These are phyloP conservation scores for Metroxylon sagu DNA, from an alignment of 176 grass and related monocot species.

Conservation along the genomic window DNA sequence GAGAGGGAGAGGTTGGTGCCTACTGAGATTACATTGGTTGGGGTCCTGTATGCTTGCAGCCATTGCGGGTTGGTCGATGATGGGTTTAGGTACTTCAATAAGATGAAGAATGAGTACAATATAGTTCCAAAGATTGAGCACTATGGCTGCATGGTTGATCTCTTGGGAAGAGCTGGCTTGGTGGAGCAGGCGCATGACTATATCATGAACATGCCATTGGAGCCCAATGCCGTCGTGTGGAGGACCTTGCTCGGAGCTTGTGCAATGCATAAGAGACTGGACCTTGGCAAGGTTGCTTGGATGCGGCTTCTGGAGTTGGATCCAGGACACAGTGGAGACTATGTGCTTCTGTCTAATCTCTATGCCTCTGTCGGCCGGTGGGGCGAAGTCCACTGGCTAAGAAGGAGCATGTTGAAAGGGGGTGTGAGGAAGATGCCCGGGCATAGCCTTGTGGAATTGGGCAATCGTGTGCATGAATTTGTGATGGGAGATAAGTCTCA, in stretches of 20 bases:
- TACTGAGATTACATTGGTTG: slow-evolving; percentile 72
- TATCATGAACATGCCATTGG: slow-evolving; percentile 54
- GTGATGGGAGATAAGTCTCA: slow-evolving; percentile 78
- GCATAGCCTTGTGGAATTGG: slow-evolving; percentile 51
- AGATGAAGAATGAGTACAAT: slow-evolving; percentile 45
- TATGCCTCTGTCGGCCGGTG: slow-evolving; percentile 64
- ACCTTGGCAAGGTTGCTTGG: slow-evolving; percentile 60
- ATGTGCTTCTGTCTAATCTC: slow-evolving; percentile 78
- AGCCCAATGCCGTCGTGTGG: slow-evolving; percentile 67
- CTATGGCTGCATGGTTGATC: slow-evolving; percentile 79
- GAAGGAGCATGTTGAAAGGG: slow-evolving; percentile 45
- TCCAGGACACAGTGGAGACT: slow-evolving; percentile 66
- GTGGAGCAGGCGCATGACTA: slow-evolving; percentile 69
- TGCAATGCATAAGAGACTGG: slow-evolving; percentile 69
- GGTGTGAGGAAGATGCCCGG: slow-evolving; percentile 78
- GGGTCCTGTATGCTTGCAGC: slow-evolving; percentile 81
- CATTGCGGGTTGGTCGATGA: slow-evolving; percentile 74
- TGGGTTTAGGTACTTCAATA: slow-evolving; percentile 69
- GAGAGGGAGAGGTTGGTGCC: slow-evolving; percentile 51
- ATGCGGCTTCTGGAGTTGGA: slow-evolving; percentile 45
- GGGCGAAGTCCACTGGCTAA: slow-evolving; percentile 50
- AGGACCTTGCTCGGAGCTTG: slow-evolving; percentile 78
- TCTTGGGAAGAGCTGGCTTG: slow-evolving; percentile 60
- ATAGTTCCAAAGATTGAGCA: slow-evolving; percentile 68
- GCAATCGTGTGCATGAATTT: slow-evolving; percentile 58